Conservation (phyloP, 78 protist genomes). For the Blattamonas nauphoetae region DNA sequence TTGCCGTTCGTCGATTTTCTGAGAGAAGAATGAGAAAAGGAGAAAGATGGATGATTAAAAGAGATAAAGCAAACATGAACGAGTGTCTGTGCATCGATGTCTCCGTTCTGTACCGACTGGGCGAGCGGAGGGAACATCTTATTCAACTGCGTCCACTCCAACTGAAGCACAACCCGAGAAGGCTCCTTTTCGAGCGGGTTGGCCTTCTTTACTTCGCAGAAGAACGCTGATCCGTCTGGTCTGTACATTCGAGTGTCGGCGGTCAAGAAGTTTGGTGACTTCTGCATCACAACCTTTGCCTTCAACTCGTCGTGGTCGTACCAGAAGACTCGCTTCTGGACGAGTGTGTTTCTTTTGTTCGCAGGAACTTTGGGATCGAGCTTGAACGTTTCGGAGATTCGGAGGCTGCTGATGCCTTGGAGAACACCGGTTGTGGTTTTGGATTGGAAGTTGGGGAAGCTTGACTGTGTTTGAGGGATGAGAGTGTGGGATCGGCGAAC, state of each 20-base stretch:
- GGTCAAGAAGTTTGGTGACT: not conserved
- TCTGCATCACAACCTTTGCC: not conserved
- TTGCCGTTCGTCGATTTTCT: not conserved
- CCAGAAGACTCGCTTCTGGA: not conserved
- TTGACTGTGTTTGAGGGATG: too few species aligned
- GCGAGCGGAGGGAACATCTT: not conserved
- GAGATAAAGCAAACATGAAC: not conserved
- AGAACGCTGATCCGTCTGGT: not conserved
- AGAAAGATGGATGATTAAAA: not conserved
- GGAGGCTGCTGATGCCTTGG: too few species aligned
- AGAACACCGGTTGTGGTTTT: too few species aligned
- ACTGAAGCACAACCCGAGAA: not conserved
- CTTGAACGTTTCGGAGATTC: not conserved
- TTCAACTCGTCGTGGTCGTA: not conserved
- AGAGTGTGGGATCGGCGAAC: not conserved
- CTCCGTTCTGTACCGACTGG: not conserved
- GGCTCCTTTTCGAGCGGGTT: not conserved
- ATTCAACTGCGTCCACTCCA: not conserved
- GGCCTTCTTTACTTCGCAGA: not conserved
- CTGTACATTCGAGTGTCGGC: not conserved
- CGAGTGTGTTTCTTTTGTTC: not conserved
- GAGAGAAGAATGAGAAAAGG: not conserved
- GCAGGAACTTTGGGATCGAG: not conserved
- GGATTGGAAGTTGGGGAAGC: too few species aligned
- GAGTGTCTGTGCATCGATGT: not conserved